Conservation (phyloP, 2,329 filamentous ascomycete species). For the Colletotrichum eremochloae region DNA sequence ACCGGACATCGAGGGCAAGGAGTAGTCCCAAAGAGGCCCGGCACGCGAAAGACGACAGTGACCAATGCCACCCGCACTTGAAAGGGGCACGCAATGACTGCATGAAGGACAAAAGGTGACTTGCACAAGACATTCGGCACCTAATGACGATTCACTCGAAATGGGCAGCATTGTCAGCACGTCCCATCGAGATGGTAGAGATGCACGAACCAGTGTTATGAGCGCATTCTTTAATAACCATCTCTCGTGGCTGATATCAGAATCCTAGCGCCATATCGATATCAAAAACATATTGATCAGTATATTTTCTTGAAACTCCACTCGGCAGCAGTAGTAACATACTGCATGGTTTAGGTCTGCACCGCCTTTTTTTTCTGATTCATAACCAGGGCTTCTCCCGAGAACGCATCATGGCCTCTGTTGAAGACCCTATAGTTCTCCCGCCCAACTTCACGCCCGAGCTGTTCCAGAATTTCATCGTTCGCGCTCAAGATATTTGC, state of each 20-base stretch:
- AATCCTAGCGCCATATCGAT: background rate
- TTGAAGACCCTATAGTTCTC: constrained; percentile 27
- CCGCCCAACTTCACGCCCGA: constrained; percentile 38
- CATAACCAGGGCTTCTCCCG: background rate
- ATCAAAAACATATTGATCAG: background rate
- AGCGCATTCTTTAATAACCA: background rate
- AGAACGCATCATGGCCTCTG: constrained; percentile 16
- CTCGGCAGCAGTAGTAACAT: background rate
- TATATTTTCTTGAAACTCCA: background rate
- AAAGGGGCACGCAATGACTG: background rate
- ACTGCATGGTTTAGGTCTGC: background rate
- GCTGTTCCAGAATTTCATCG: constrained; percentile 45
- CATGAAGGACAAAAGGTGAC: background rate
- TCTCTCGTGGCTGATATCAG: background rate
- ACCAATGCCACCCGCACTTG: background rate
- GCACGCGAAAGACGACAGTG: background rate
- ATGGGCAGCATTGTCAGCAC: background rate
- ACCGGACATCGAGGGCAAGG: background rate
- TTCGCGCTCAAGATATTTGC: constrained; percentile 42
- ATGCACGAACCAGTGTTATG: background rate
- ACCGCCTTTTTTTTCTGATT: background rate
- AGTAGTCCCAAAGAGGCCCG: background rate
- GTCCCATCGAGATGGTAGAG: background rate
- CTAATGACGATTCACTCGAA: background rate
- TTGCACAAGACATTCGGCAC: background rate